phyloP scores from a whole-genome alignment of 2,329 filamentous ascomycete species.

The Diplocarpon rosae region DNA sequence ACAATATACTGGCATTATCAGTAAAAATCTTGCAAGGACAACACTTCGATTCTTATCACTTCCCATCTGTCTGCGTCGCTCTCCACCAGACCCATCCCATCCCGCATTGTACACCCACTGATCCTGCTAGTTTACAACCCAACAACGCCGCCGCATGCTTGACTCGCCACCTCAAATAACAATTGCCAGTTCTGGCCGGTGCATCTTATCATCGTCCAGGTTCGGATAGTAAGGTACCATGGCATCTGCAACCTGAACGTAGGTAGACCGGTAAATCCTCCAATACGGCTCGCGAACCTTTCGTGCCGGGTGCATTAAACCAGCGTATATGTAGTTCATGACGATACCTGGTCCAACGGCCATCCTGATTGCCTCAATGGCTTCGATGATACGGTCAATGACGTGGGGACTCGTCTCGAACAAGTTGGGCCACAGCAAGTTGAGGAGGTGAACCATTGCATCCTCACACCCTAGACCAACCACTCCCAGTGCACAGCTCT shows the following conservation, averaged over 20 bases:
- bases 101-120: constrained; percentile 1
- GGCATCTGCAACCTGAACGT: constrained; percentile 83
- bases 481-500: constrained; percentile 95
- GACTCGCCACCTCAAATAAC: constrained; percentile 46
- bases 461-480: constrained; percentile 96
- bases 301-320: constrained; percentile 89
- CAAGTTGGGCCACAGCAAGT: constrained; percentile 89
- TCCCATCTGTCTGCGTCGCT: neutral
- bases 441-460: constrained; percentile 95
- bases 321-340: constrained; percentile 97
- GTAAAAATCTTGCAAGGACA: neutral
- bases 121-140: constrained; percentile 2
- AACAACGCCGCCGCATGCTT: neutral
- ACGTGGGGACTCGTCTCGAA: constrained; percentile 98
- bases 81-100: neutral
- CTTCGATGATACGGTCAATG: constrained; percentile 94
- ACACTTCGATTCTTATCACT: constrained; percentile 4
- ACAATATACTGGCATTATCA: neutral
- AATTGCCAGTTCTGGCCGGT: constrained; percentile 72
- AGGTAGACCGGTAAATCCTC: constrained; percentile 93
- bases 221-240: constrained; percentile 96
- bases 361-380: constrained; percentile 90
- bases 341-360: constrained; percentile 85
- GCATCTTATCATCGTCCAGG: constrained; percentile 67
- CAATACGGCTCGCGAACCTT: constrained; percentile 95